Conservation (phyloP, 139 green algal species). For the Tetratostichococcus sp. region DNA sequence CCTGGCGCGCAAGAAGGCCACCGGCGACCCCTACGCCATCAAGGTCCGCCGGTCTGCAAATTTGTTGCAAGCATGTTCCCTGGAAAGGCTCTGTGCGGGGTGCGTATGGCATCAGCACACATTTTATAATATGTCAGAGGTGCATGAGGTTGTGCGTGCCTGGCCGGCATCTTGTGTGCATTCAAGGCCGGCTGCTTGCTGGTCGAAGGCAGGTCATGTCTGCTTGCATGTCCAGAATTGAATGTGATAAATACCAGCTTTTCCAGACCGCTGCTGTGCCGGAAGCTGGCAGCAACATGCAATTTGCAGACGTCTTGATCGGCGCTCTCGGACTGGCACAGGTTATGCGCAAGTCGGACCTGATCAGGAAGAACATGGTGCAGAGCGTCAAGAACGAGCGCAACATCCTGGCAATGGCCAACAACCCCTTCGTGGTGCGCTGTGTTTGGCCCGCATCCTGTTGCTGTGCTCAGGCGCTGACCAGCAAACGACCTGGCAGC, state of each 20-base stretch:
- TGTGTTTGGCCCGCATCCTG: not conserved
- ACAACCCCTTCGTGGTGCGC: slow-evolving; percentile 77
- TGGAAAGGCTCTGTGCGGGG: not conserved
- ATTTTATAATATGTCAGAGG: too few species aligned
- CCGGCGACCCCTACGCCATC: slow-evolving; percentile 73
- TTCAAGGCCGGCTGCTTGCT: too few species aligned
- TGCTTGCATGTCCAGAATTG: too few species aligned
- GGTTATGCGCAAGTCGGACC: slow-evolving; percentile 90
- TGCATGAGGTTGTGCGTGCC: too few species aligned
- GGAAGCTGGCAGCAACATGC: not conserved
- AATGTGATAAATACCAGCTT: too few species aligned
- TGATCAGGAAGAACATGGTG: slow-evolving; percentile 95
- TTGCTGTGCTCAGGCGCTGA: not conserved
- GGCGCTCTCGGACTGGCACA: too few species aligned
- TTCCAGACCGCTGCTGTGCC: too few species aligned
- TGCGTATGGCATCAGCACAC: not conserved
- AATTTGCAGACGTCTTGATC: not conserved
- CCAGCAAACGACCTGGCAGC: too few species aligned
- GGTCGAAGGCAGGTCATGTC: too few species aligned
- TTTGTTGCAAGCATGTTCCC: not conserved
- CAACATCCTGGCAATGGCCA: slow-evolving; percentile 87
- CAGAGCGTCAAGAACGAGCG: slow-evolving; percentile 85
- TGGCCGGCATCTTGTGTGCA: too few species aligned
- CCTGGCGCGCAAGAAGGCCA: slow-evolving; percentile 80
- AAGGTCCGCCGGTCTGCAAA: slow-evolving; percentile 52